Evolutionary conservation across 805 yeast species (phyloP).

Genomic region (Suhomyces sp.): DNA sequence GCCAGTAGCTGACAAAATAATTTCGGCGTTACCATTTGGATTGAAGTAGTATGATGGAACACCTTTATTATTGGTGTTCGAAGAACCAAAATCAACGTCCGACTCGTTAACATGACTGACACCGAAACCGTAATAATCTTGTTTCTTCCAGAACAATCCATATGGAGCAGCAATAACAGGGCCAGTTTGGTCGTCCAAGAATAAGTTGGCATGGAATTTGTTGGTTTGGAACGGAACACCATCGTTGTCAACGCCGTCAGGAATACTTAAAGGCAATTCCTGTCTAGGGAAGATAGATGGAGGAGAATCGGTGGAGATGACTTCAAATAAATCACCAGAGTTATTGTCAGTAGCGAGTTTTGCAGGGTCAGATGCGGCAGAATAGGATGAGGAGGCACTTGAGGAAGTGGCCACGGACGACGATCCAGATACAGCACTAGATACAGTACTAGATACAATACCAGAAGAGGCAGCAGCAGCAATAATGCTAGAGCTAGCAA

Average conservation of each 20-base stretch:
- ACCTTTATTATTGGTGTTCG: slow-evolving; percentile 41
- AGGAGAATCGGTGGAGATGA: slow-evolving; percentile 46
- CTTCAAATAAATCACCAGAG: slow-evolving; percentile 45
- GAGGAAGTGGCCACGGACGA: background rate
- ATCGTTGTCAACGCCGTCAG: slow-evolving; percentile 45
- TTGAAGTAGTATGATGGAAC: slow-evolving; percentile 49
- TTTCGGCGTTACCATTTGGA: slow-evolving; percentile 54
- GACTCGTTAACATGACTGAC: slow-evolving; percentile 52
- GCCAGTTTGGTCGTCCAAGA: slow-evolving; percentile 52
- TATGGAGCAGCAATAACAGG: slow-evolving; percentile 69
- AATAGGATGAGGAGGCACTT: background rate
- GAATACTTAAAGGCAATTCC: slow-evolving; percentile 44
- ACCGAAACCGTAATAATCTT: slow-evolving; percentile 54
- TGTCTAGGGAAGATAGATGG: slow-evolving; percentile 44
- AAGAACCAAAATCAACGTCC: slow-evolving; percentile 46
- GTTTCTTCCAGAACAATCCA: slow-evolving; percentile 52
- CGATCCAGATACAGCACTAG: background rate
- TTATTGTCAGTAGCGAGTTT: slow-evolving; percentile 9
- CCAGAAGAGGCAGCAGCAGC: background rate
- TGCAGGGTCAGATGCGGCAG: background rate
- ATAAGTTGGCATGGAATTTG: slow-evolving; percentile 68
- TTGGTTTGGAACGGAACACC: slow-evolving; percentile 60
- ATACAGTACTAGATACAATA: background rate
- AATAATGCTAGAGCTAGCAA: background rate
- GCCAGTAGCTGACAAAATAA: slow-evolving; percentile 53